Conservation (phyloP, 2,329 filamentous ascomycete genomes). For the Fusarium dimerum region DNA sequence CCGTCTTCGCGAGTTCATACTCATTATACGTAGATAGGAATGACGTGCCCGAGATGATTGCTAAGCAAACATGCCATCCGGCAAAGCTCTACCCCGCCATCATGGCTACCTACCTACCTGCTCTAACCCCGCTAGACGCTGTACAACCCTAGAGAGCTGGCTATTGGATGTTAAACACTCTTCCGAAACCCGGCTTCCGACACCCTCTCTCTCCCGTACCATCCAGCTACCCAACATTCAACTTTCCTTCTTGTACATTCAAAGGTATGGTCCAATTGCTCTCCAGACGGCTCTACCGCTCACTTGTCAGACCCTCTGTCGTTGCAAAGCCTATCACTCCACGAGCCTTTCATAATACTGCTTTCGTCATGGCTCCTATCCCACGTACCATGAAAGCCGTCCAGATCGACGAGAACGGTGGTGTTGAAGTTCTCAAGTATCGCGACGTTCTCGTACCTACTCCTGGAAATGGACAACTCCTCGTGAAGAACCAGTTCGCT, state of each 20-base stretch:
- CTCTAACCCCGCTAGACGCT: conserved; percentile 8
- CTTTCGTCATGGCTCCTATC: conserved; percentile 68
- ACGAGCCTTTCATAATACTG: conserved; percentile 9
- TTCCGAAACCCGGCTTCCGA: conserved; percentile 1
- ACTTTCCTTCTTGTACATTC: not conserved
- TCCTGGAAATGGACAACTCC: conserved; percentile 67
- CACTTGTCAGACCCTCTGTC: conserved; percentile 16
- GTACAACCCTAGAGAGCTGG: not conserved
- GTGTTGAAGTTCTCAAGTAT: conserved; percentile 71
- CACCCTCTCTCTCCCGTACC: conserved; percentile 1
- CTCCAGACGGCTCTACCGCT: conserved; percentile 13
- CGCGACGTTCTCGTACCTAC: conserved; percentile 69
- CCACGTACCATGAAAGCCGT: conserved; percentile 70
- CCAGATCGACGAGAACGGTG: conserved; percentile 64
- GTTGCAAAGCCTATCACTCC: conserved; percentile 10
- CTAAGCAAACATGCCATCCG: conserved; percentile 5
- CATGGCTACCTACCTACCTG: too few species aligned
- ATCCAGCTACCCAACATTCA: not conserved
- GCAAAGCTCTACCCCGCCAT: conserved; percentile 26
- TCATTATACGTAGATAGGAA: not conserved
- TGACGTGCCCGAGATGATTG: not conserved
- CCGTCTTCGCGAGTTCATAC: too few species aligned
- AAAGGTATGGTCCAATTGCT: conserved; percentile 17
- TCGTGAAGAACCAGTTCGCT: conserved; percentile 78
- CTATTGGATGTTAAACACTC: not conserved